These are phyloP conservation scores for Rhodotorula sp. DNA, from an alignment of 1,284 basidiomycete species.

Conservation along the genomic window DNA sequence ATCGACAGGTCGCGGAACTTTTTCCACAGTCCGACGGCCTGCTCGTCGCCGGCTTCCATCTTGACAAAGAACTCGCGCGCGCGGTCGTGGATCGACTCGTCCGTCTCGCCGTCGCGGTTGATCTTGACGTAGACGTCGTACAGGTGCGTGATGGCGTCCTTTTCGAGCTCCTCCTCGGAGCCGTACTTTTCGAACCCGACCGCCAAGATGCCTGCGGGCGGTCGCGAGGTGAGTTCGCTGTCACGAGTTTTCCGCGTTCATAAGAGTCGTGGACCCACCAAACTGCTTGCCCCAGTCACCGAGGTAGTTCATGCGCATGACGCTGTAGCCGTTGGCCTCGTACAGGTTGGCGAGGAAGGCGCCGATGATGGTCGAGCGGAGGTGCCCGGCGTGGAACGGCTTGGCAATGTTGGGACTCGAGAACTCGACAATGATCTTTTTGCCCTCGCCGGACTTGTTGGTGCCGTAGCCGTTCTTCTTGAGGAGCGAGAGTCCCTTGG, in stretches of 20 bases:
- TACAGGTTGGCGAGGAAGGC: conserved; percentile 90
- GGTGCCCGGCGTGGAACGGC: conserved; percentile 95
- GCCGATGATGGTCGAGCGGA: conserved; percentile 96
- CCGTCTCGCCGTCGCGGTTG: conserved; percentile 69
- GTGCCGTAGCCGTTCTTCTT: conserved; percentile 60
- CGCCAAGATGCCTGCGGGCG: conserved; percentile 69
- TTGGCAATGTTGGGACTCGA: conserved; percentile 98
- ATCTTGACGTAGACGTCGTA: conserved; percentile 94
- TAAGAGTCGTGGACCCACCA: conserved; percentile 41
- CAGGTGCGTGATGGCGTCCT: conserved; percentile 91
- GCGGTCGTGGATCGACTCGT: conserved; percentile 65
- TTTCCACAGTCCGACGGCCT: conserved; percentile 81
- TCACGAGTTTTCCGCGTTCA: neutral
- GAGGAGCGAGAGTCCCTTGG: conserved; percentile 37
- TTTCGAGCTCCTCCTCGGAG: conserved; percentile 74
- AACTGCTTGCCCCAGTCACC: conserved; percentile 56
- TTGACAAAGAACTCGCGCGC: conserved; percentile 91
- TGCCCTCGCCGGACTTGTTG: conserved; percentile 59
- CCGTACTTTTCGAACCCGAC: conserved; percentile 92
- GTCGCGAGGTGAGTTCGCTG: neutral
- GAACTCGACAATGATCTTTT: conserved; percentile 79
- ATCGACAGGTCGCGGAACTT: conserved; percentile 91
- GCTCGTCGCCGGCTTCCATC: conserved; percentile 90
- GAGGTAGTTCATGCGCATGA: conserved; percentile 84
- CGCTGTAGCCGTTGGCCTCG: conserved; percentile 90